Conservation (phyloP, 2,329 filamentous ascomycete genomes). For the Aspergillus sclerotialis region DNA sequence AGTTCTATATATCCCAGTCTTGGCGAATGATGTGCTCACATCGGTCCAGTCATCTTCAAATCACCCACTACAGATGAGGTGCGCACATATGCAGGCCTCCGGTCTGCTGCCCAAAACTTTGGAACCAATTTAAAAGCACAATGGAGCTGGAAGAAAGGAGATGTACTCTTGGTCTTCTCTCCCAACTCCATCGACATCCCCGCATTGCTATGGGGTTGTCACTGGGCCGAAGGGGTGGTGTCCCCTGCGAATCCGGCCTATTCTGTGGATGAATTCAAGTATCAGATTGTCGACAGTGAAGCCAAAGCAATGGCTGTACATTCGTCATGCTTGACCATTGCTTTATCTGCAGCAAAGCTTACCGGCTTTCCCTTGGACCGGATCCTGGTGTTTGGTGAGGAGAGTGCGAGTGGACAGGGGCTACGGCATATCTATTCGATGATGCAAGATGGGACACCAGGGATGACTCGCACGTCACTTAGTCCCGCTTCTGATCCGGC, state of each 20-base stretch:
- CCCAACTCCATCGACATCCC: constrained; percentile 11
- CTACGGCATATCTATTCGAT: not conserved
- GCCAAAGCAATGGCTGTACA: constrained; percentile 10
- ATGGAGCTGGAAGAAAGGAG: constrained; percentile 11
- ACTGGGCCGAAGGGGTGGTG: constrained; percentile 11
- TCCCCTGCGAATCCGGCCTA: constrained; percentile 11
- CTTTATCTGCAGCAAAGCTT: constrained; percentile 4
- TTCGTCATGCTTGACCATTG: constrained; percentile 3
- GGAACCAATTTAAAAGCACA: constrained; percentile 5
- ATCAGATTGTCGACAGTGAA: constrained; percentile 7
- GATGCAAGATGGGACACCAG: not conserved
- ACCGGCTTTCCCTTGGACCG: constrained; percentile 3
- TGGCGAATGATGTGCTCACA: not conserved
- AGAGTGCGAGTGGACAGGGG: not conserved
- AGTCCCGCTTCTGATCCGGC: constrained; percentile 8
- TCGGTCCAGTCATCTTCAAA: not conserved
- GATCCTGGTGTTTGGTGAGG: constrained; percentile 6
- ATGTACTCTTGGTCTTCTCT: constrained; percentile 10
- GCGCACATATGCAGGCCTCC: not conserved
- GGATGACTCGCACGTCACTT: not conserved
- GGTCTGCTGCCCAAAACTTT: constrained; percentile 1
- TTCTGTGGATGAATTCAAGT: constrained; percentile 8
- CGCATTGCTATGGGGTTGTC: constrained; percentile 10
- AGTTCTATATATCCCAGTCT: not conserved
- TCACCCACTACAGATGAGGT: not conserved